Conservation (phyloP, 1,284 basidiomycete species). For the Cryptococcus amylolentus region DNA sequence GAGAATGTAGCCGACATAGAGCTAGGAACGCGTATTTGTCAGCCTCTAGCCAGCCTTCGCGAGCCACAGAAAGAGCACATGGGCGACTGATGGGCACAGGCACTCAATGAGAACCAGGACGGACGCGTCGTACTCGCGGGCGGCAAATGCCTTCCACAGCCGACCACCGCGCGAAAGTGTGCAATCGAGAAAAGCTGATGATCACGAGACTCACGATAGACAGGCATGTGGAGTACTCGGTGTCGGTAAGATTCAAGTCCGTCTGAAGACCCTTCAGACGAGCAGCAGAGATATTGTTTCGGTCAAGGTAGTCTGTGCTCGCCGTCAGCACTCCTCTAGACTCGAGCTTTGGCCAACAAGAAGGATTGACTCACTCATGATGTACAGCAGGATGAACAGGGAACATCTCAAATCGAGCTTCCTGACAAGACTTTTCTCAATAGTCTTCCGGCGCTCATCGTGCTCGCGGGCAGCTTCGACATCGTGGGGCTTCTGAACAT, state of each 20-base stretch:
- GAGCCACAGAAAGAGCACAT: conserved; percentile 4
- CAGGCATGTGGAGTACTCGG: conserved; percentile 66
- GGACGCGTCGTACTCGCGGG: too few relatives aligned
- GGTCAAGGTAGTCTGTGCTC: conserved; percentile 27
- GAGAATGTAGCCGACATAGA: conserved; percentile 20
- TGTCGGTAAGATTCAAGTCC: conserved; percentile 63
- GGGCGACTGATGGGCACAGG: not conserved
- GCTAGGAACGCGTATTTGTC: not conserved
- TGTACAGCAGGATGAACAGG: conserved; percentile 36
- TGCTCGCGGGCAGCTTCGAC: conserved; percentile 1
- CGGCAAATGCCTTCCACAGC: too few relatives aligned
- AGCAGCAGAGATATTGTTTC: conserved; percentile 22
- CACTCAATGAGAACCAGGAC: too few relatives aligned
- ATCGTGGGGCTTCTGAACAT: conserved; percentile 10
- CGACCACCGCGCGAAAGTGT: too few relatives aligned
- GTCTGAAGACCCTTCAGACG: conserved; percentile 56
- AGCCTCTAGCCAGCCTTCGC: not conserved
- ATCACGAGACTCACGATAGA: conserved; percentile 64
- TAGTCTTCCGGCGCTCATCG: conserved; percentile 15
- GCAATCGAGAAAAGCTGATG: conserved; percentile 16
- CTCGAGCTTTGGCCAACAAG: not conserved
- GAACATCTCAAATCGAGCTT: conserved; percentile 35
- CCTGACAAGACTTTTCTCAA: conserved; percentile 32
- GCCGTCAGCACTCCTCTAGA: not conserved
- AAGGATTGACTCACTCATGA: conserved; percentile 26